These are phyloP conservation scores for Athelia psychrophila DNA, from an alignment of 1,284 basidiomycete species.

Conservation along the genomic window DNA sequence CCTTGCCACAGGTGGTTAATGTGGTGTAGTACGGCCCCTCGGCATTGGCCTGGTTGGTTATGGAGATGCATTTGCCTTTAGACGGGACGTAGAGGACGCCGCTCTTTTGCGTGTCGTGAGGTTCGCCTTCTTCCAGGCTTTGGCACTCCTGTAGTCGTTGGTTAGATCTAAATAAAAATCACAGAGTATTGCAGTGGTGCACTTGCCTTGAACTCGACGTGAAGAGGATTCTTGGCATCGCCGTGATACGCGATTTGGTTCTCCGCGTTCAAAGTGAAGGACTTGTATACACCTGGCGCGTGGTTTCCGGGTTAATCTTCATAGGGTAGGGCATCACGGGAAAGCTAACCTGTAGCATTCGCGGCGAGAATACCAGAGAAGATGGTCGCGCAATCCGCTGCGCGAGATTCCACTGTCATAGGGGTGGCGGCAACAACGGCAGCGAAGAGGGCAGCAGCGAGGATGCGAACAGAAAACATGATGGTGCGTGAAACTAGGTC, in stretches of 20 bases:
- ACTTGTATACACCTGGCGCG: neutral
- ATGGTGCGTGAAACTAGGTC: neutral
- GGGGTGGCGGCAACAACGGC: neutral
- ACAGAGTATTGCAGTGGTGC: too few species aligned
- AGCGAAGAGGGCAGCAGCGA: neutral
- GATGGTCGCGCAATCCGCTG: neutral
- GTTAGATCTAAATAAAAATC: neutral
- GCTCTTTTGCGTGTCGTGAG: neutral
- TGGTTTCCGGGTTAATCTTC: neutral
- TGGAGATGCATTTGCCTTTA: neutral
- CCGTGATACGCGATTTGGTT: neutral
- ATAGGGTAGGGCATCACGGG: too few species aligned
- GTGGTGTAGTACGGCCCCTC: neutral
- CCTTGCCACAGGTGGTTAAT: neutral
- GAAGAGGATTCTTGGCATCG: neutral
- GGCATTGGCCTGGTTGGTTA: neutral
- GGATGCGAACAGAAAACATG: neutral
- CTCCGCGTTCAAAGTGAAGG: neutral
- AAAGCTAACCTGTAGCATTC: neutral
- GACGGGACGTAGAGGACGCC: neutral
- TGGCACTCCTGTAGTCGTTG: neutral
- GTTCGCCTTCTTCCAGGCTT: neutral
- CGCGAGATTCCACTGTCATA: neutral
- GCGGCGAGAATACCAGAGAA: neutral
- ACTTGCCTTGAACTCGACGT: constrained; percentile 1